phyloP scores from a whole-genome alignment of 202 grass and related monocot genomes.

The Hordeum pubiflorum region DNA sequence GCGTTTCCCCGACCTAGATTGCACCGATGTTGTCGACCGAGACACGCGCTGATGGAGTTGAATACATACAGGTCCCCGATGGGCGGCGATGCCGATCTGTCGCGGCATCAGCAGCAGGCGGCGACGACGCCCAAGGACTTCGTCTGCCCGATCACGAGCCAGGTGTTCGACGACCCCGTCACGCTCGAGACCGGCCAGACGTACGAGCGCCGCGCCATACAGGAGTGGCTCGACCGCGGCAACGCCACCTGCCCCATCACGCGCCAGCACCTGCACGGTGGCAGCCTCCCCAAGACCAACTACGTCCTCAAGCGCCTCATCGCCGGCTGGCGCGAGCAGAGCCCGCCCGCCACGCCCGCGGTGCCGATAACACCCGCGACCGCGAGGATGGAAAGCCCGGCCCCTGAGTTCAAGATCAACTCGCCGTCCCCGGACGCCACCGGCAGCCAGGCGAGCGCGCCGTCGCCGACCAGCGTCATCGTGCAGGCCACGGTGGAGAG shows the following conservation, averaged over 20 bases:
- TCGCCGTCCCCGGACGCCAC: slow-evolving; percentile 29
- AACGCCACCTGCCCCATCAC: slow-evolving; percentile 69
- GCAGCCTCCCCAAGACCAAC: slow-evolving; percentile 48
- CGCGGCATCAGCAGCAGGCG: slow-evolving; percentile 9
- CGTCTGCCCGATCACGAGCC: slow-evolving; percentile 62
- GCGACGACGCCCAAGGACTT: slow-evolving; percentile 57
- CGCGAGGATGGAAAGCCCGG: slow-evolving; percentile 16
- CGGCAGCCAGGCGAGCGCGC: slow-evolving; percentile 21
- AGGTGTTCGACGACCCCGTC: slow-evolving; percentile 69
- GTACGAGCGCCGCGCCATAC: slow-evolving; percentile 65
- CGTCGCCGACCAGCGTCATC: slow-evolving; percentile 52
- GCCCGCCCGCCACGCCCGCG: neutral
- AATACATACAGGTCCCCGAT: slow-evolving; percentile 23
- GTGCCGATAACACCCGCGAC: neutral
- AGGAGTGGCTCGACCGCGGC: slow-evolving; percentile 57
- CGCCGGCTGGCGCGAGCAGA: slow-evolving; percentile 39
- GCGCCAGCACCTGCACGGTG: slow-evolving; percentile 37
- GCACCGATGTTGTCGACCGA: neutral
- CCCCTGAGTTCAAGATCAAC: neutral
- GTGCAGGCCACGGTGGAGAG: slow-evolving; percentile 39
- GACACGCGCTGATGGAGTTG: neutral
- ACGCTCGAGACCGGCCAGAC: slow-evolving; percentile 69
- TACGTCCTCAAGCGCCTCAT: slow-evolving; percentile 64
- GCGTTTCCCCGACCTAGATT: neutral
- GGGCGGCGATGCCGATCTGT: neutral